Base-by-base conservation (phyloP, 306 rosid species). In the Gynostemma pentaphyllum region DNA sequence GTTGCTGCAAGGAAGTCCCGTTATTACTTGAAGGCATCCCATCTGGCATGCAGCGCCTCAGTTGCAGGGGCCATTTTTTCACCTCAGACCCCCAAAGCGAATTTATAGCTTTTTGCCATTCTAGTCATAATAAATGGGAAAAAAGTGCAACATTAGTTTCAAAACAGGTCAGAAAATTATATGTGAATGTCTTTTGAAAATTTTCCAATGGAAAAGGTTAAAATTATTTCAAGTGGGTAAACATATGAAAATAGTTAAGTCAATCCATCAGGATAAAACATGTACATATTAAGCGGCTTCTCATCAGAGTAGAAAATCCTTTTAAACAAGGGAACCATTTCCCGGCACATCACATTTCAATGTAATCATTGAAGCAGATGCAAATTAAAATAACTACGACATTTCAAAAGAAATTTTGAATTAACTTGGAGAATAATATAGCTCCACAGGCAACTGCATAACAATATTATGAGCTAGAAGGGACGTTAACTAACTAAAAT, bases 51-150 rank as follows among this genome's bases (percentile, higher is more conserved):
- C 87, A 88, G 76, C 89, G 85, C 68, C 96, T 85, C 68, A 92
- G 82, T 75, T 92, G 98, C 61, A 88, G 70, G 53, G 96, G 80
- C 98, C 98, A 92, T 70, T 87, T 88, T 78, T 86, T 92, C 83
- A 88, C 88, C 84, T 92, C 98, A 67, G 98, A 86, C 36, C 96
- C 96, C 73, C 94, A 96, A 9, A 86, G 84, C 27, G 96, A 82
- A 75, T 81, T 82, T 71, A 92, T 88, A 49, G 96, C 96, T 74
- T 86, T 92, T 76, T 88, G 98, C 98, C 98, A 92, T 76, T 92
- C 98, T 90, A 73, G 53, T 79, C 70, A 55, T 39, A 75, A 53
- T 30, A 68, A 65, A 52, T 22, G 4, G 19, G 14, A 4, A 49
- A 73, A 37, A 36, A 57, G n/a, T 15, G 68, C n/a, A 69, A 44